A percentile compares a stretch with the other conserved stretches of the same genome.
phyloP scores from a whole-genome alignment of 177 flowering plant species.

The Vitis hybrid region DNA sequence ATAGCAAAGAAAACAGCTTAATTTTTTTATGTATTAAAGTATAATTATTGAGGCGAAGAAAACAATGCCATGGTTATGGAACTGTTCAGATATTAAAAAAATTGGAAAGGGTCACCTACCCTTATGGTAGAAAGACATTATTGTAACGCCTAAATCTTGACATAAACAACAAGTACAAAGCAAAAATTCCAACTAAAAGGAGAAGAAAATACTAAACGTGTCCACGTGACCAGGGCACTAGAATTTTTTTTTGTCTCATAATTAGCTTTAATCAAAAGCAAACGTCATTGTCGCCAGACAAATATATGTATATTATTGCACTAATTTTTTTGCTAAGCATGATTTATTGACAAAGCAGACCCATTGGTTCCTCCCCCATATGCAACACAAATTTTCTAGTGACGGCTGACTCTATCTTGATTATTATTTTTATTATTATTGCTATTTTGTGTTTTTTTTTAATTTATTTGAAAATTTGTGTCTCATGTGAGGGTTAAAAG shows the following conservation, averaged over 20 bases:
- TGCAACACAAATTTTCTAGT: background rate
- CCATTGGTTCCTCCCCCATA: constrained; percentile 1
- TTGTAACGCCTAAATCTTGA: background rate
- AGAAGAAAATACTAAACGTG: background rate
- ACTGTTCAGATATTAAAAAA: constrained; percentile 14
- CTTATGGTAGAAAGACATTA: background rate
- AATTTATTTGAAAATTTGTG: too few species aligned
- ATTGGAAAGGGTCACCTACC: constrained; percentile 14
- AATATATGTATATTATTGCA: background rate
- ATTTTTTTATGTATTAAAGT: too few species aligned
- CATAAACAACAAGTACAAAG: constrained; percentile 4
- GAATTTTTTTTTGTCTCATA: background rate
- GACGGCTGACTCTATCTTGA: background rate
- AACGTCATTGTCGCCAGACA: background rate
- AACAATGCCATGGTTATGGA: constrained; percentile 10
- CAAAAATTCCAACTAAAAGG: constrained; percentile 4
- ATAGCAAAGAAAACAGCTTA: too few species aligned
- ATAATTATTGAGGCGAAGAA: constrained; percentile 11
- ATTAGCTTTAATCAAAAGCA: background rate
- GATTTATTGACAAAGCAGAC: background rate
- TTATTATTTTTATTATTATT: background rate
- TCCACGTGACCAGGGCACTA: constrained; percentile 27
- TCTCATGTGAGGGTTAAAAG: too few species aligned
- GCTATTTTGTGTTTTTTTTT: too few species aligned
- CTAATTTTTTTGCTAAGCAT: background rate